Evolutionary conservation across 805 yeast genomes (phyloP).

Genomic region (Suhomyces sp.): DNA sequence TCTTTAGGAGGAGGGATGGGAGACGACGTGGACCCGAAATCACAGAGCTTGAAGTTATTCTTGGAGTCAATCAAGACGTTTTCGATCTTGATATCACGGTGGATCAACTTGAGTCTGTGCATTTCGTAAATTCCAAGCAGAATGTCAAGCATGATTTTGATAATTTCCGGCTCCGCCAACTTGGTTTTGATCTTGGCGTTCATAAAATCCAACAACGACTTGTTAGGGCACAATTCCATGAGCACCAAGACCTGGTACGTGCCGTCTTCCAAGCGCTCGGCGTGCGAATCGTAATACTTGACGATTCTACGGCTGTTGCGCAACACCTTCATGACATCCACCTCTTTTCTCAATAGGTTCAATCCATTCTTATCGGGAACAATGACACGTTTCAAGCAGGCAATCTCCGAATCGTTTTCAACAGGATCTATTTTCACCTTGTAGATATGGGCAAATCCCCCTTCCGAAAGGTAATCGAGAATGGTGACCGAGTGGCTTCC

Average conservation of each 20-base stretch:
- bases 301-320: conserved; percentile 59
- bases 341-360: conserved; percentile 65
- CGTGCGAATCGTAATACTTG: conserved; percentile 71
- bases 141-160: conserved; percentile 80
- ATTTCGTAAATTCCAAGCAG: conserved; percentile 76
- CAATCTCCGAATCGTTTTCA: conserved; percentile 46
- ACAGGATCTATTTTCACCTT: conserved; percentile 53
- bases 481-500: conserved; percentile 40
- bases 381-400: conserved; percentile 70
- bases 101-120: conserved; percentile 80
- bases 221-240: conserved; percentile 91
- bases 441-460: conserved; percentile 82
- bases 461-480: conserved; percentile 41
- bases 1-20: conserved; percentile 70
- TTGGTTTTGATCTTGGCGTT: conserved; percentile 79
- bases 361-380: conserved; percentile 71
- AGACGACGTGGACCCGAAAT: conserved; percentile 85
- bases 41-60: conserved; percentile 78
- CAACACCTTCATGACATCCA: conserved; percentile 72
- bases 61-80: conserved; percentile 78
- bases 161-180: conserved; percentile 69
- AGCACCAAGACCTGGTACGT: conserved; percentile 82
- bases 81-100: conserved; percentile 91
- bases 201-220: conserved; percentile 88
- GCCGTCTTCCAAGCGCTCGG: conserved; percentile 52